Base-by-base conservation (phyloP, 2,329 filamentous ascomycete species). In the Capronia americana region DNA sequence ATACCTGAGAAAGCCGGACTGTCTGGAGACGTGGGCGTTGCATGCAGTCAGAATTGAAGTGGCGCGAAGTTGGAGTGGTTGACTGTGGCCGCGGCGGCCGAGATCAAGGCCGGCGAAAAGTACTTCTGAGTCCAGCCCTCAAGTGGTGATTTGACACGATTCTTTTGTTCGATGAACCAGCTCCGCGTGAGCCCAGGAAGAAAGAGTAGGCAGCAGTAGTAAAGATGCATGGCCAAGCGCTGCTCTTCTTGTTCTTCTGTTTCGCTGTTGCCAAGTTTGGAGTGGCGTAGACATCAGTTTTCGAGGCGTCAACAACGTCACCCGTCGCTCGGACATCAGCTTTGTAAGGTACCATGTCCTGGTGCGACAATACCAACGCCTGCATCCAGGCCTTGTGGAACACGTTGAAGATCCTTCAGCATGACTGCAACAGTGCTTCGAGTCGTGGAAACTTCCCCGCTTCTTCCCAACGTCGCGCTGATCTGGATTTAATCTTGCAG, bases 121-220 rank as follows among this genome's bases (percentile, higher is more conserved):
- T 88, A 90, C 80, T 89, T 93, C 64, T 91, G 86, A 1, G 93
- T 96, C 92, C 94, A 99, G 0, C 83, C 80, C 76, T 95, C 91
- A 23, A 97, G 88, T 0, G 92, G 88, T 32, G 88, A 89, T 17
- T 92, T 96, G 77, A 95, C 90, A 65, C 87, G 84, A 20, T 89
- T 93, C 64, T 88, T 88, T 75, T 92, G 91, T 68, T 91, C 88
- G 8, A 94, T 87, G 81, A 90, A 96, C 92, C 95, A 98, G 1
- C 84, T 79, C 74, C 93, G 93, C 66, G 93, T 92, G 3, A 95
- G 83, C 1, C 88, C 89, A 0, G 93, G 92, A 0, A 91, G 83
- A 74, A 92, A 89, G 73, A 88, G 90, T 44, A 99, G 85, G 5
- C 86, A 86, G 4, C 93, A 84, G 77, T 93, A 98, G 81, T 92